These are phyloP conservation scores for Glycyrrhiza uralensis DNA, from an alignment of 306 rosid genomes.

Conservation along the genomic window DNA sequence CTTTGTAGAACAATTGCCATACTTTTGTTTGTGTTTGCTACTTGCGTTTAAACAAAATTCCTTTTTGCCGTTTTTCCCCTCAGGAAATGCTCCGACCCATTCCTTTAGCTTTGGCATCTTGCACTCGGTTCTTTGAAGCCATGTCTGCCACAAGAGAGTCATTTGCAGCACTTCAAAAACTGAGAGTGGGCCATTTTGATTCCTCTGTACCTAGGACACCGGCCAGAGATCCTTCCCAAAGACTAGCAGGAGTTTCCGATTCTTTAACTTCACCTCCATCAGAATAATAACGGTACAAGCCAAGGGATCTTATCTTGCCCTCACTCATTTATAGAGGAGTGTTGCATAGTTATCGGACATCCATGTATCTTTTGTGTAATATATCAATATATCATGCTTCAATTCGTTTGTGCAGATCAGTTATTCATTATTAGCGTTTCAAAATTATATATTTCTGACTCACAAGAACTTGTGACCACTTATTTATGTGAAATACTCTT, in stretches of 20 bases:
- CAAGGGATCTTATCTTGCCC: slow-evolving; percentile 55
- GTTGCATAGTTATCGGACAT: slow-evolving; percentile 28
- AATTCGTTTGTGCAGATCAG: slow-evolving; percentile 14
- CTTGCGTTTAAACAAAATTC: not conserved
- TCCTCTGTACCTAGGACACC: slow-evolving; percentile 51
- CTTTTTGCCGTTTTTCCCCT: not conserved
- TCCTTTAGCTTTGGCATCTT: slow-evolving; percentile 90
- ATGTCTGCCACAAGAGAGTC: slow-evolving; percentile 99
- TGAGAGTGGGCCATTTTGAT: slow-evolving; percentile 66
- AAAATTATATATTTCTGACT: not conserved
- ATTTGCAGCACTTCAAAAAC: slow-evolving; percentile 78
- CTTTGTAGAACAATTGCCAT: not conserved
- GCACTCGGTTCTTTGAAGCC: slow-evolving; percentile 93
- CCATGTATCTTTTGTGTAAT: slow-evolving; percentile 1
- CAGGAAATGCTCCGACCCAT: slow-evolving; percentile 99
- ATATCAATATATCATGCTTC: slow-evolving; percentile 10
- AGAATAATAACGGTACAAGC: slow-evolving; percentile 56
- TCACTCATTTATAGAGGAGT: slow-evolving; percentile 48
- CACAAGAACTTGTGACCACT: not conserved
- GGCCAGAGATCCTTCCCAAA: slow-evolving; percentile 55
- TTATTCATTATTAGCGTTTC: not conserved
- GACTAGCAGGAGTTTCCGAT: slow-evolving; percentile 47
- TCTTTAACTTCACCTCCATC: slow-evolving; percentile 68
- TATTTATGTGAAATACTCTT: not conserved
- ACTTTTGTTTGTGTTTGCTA: not conserved